Conservation (phyloP, 345 rosid genomes). For the Moringa oleifera region DNA sequence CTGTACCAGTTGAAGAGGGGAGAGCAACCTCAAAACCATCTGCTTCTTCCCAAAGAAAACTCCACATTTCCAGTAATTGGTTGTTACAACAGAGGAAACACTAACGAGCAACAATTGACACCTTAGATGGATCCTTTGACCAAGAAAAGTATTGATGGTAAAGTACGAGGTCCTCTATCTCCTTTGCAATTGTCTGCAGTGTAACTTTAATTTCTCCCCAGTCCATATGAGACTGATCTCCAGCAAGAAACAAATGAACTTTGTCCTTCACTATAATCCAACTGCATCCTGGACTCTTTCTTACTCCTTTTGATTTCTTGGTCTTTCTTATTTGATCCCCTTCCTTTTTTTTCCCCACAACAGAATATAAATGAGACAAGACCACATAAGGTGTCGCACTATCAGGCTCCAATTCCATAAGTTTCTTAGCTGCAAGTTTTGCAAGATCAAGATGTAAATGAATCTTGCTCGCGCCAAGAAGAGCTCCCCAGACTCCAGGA, state of each 20-base stretch:
- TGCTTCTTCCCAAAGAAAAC: background rate
- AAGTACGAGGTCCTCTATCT: conserved; percentile 21
- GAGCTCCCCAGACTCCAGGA: conserved; percentile 85
- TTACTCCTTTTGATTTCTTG: conserved; percentile 44
- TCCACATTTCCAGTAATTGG: background rate
- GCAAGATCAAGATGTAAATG: conserved; percentile 56
- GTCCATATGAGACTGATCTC: conserved; percentile 42
- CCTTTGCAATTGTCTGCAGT: conserved; percentile 29
- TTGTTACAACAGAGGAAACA: background rate
- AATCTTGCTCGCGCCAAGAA: conserved; percentile 58
- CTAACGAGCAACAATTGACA: background rate
- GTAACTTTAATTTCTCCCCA: conserved; percentile 32
- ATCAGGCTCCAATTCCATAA: conserved; percentile 58
- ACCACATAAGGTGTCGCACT: conserved; percentile 68
- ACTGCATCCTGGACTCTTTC: conserved; percentile 76
- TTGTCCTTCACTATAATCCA: conserved; percentile 50
- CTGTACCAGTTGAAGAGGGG: background rate
- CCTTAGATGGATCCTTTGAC: background rate
- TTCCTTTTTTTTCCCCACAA: conserved; percentile 36
- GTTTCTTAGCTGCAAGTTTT: conserved; percentile 54
- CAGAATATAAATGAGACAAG: conserved; percentile 49
- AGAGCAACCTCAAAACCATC: background rate
- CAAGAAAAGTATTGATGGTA: background rate
- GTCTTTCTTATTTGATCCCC: conserved; percentile 37
- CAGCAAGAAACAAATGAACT: conserved; percentile 45